Evolutionary conservation across 2,329 filamentous ascomycete species (phyloP), one percentile per base, ranked within the genome.

Genomic region (Hypoxylon sp.): DNA sequence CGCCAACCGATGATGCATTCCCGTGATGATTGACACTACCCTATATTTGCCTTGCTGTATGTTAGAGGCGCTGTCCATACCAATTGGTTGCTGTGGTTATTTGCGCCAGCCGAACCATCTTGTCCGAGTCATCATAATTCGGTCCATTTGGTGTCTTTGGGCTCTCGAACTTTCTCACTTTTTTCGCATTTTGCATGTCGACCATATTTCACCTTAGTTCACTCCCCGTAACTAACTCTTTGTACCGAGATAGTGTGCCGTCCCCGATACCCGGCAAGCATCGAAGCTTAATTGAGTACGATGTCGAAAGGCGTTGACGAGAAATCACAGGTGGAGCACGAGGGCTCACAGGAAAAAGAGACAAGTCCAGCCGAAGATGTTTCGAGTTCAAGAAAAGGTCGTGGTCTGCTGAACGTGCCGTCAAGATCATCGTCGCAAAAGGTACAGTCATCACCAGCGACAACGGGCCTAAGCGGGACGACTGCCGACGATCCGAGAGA

Each of bases 371-470:
- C 72, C 35, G 73, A 72, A 37, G 74, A 76, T 54, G 72, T 57
- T 37, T 62, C 73, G 9, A 66, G 59, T 58, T 66, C 72, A 31
- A 71, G 71, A 66, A 77, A 72, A 76, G 83, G 83, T 64, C 84
- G 84, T 55, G 80, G 83, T 37, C 82, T 87, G 46, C 81, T 91
- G 44, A 83, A 86, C 79, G 86, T 90, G 44, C 87, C 88, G 14
- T 90, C 88, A 47, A 84, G 87, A 80, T 88, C 88, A 51, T 90
- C 88, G 47, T 90, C 88, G 35, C 87, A 87, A 71, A 86, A 85
- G 77, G 83, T 86, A 75, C 86, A 90, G 77, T 82, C 86, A 68
- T 89, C 87, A 48, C 84, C 87, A 61, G 87, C 87, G 62, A 83
- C 86, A 48, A 88, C 88, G 46, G 88, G 86, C 54, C 79, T 90